Evolutionary conservation across 2,329 filamentous ascomycete species (phyloP), one percentile per base, ranked within the genome.

Genomic region (Calycina marina): DNA sequence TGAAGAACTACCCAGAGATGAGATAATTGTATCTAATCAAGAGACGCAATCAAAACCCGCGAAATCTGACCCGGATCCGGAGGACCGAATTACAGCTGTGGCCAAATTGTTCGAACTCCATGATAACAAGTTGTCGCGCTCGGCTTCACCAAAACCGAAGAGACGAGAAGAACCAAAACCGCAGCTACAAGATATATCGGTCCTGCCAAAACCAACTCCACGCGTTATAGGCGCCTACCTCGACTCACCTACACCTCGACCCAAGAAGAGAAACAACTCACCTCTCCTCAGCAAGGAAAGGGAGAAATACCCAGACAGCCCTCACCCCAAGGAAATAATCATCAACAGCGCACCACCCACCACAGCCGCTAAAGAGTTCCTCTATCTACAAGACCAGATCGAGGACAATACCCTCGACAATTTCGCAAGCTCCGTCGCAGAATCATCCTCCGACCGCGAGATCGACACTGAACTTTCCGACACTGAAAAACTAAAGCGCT

Each of bases 401-500:
- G 47, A 51, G 18, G 50, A 52, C 16, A 45, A 44, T 18, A 49
- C 44, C 11, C 32, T 47, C n/a, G 45, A 50, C 11, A 41, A 46
- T 10, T 39, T 47, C 14, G 38, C 46, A 14, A 35, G 43, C 12
- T 30, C 34, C 12, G 26, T 40, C 17, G 13, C 41, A 12, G 36
- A 37, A 14, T 25, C 35, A 14, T 28, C 35, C n/a, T 28, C 26
- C 5, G 25, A 18, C 18, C 22, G 22, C 2, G 32, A 15, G 9
- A 22, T 11, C 9, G 28, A 20, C 17, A 17, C 26, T 3, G 31
- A 22, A 9, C 16, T n/a, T 10, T 26, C 38, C 13, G 30, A 31
- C 2, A 34, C 39, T 14, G 30, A 14, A 4, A 51, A 56, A 9
- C 58, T 61, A 28, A 58, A 60, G 30, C 59, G 64, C 33, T 69